phyloP scores from a whole-genome alignment of 805 yeast genomes.

The Saturnispora serradocipensis region DNA sequence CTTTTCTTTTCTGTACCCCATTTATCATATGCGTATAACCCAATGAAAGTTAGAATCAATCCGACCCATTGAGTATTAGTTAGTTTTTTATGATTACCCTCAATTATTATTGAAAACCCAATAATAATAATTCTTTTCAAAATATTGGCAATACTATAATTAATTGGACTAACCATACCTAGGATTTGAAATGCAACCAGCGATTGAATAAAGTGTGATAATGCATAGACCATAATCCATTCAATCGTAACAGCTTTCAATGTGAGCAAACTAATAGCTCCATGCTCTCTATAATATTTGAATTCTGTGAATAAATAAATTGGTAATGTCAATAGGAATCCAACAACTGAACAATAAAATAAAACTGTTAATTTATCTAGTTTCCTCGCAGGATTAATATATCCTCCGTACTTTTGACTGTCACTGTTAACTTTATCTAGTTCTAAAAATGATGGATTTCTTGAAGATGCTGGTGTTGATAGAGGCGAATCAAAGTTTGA shows the following conservation, averaged over 20 bases:
- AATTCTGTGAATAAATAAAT: slow-evolving; percentile 52
- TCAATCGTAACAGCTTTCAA: slow-evolving; percentile 21
- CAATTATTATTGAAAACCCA: slow-evolving; percentile 55
- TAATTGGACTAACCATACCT: slow-evolving; percentile 65
- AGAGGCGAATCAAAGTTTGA: slow-evolving; percentile 7
- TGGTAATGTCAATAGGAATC: slow-evolving; percentile 59
- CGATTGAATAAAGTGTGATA: slow-evolving; percentile 63
- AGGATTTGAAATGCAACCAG: slow-evolving; percentile 68
- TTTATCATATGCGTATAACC: slow-evolving; percentile 62
- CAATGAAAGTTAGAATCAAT: slow-evolving; percentile 44
- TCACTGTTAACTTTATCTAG: not conserved
- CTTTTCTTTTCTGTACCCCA: slow-evolving; percentile 37
- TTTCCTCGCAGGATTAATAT: slow-evolving; percentile 28
- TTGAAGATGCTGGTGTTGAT: slow-evolving; percentile 5
- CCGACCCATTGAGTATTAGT: slow-evolving; percentile 40
- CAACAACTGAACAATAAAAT: slow-evolving; percentile 62
- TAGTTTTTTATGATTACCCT: slow-evolving; percentile 34
- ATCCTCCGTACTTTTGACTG: slow-evolving; percentile 16
- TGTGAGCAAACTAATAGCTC: slow-evolving; percentile 27
- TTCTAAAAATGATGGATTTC: slow-evolving; percentile 3
- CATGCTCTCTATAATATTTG: slow-evolving; percentile 17
- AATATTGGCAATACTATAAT: slow-evolving; percentile 72
- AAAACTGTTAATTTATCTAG: slow-evolving; percentile 64
- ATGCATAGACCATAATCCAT: slow-evolving; percentile 51
- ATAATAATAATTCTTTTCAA: slow-evolving; percentile 67